Conservation (phyloP, 208 protist species). For the Trypanosoma theileri region DNA sequence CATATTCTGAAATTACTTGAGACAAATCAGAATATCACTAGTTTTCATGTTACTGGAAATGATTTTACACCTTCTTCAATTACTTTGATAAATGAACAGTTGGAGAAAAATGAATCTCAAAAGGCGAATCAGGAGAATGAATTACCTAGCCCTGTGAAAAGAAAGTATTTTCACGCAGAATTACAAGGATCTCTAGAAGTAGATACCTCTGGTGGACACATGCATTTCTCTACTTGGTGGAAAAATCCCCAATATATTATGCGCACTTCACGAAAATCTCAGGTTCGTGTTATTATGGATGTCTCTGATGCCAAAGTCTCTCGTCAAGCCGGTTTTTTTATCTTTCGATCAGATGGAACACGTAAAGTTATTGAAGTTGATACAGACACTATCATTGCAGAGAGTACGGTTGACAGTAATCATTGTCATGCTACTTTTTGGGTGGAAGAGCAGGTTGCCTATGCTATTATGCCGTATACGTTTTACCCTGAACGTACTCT, state of each 20-base stretch:
- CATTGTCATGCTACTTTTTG: constrained; percentile 45
- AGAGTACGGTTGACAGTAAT: constrained; percentile 49
- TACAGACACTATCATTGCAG: constrained; percentile 45
- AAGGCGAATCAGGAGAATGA: constrained; percentile 19
- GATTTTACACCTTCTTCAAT: constrained; percentile 45
- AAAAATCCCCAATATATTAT: constrained; percentile 81
- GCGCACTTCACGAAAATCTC: constrained; percentile 40
- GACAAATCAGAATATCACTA: constrained; percentile 50
- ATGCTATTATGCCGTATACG: constrained; percentile 82
- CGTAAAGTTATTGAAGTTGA: constrained; percentile 50
- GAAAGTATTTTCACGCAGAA: constrained; percentile 33
- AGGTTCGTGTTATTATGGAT: constrained; percentile 55
- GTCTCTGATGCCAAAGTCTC: constrained; percentile 31
- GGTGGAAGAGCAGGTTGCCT: constrained; percentile 39
- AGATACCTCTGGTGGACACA: constrained; percentile 66
- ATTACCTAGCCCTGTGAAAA: constrained; percentile 13
- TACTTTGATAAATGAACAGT: constrained; percentile 23
- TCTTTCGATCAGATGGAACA: constrained; percentile 66
- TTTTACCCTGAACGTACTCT: constrained; percentile 66
- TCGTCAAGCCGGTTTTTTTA: constrained; percentile 61
- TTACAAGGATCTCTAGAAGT: constrained; percentile 36
- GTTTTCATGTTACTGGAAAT: constrained; percentile 51
- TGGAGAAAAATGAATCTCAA: constrained; percentile 30
- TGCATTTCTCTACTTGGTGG: constrained; percentile 87
- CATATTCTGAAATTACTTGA: constrained; percentile 68